These are phyloP conservation scores for Moniliophthora roreri DNA, from an alignment of 1,284 basidiomycete genomes.

Conservation along the genomic window DNA sequence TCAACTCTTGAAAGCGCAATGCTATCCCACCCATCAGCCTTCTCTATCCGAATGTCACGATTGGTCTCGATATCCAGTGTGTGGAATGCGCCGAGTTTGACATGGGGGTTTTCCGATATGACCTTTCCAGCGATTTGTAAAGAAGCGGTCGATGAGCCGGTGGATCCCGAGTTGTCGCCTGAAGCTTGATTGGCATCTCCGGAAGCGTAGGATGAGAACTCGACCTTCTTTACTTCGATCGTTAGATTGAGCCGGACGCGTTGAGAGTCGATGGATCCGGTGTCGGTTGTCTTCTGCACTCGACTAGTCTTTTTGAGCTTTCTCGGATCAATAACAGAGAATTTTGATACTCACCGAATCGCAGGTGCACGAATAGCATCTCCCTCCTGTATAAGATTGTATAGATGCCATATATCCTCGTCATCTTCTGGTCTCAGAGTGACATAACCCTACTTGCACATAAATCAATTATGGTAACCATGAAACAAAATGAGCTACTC, in stretches of 20 bases:
- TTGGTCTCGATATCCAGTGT: slow-evolving; percentile 94
- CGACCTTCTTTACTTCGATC: slow-evolving; percentile 68
- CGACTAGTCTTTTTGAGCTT: slow-evolving; percentile 39
- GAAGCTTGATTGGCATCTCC: slow-evolving; percentile 46
- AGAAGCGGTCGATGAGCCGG: slow-evolving; percentile 53
- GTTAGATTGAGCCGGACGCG: slow-evolving; percentile 87
- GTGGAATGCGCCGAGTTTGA: slow-evolving; percentile 94
- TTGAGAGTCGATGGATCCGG: slow-evolving; percentile 92
- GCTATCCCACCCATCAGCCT: slow-evolving; percentile 88
- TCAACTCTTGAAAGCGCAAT: slow-evolving; percentile 81
- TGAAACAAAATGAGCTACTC: slow-evolving; percentile 27
- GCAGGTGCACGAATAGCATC: slow-evolving; percentile 90
- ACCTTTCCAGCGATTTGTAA: slow-evolving; percentile 91
- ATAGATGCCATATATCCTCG: slow-evolving; percentile 99
- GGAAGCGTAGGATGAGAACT: slow-evolving; percentile 68
- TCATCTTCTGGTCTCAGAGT: slow-evolving; percentile 92
- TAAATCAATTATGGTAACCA: slow-evolving; percentile 18
- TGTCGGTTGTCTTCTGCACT: slow-evolving; percentile 81
- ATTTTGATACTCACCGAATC: slow-evolving; percentile 56
- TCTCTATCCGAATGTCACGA: slow-evolving; percentile 91
- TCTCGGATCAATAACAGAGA: slow-evolving; percentile 6
- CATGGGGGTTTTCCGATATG: slow-evolving; percentile 87
- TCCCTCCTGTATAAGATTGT: slow-evolving; percentile 92
- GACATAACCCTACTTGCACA: slow-evolving; percentile 73
- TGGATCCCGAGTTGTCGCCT: slow-evolving; percentile 37